Conservation (phyloP, 2,329 filamentous ascomycete species). For the Thermothelomyces thermophilus region DNA sequence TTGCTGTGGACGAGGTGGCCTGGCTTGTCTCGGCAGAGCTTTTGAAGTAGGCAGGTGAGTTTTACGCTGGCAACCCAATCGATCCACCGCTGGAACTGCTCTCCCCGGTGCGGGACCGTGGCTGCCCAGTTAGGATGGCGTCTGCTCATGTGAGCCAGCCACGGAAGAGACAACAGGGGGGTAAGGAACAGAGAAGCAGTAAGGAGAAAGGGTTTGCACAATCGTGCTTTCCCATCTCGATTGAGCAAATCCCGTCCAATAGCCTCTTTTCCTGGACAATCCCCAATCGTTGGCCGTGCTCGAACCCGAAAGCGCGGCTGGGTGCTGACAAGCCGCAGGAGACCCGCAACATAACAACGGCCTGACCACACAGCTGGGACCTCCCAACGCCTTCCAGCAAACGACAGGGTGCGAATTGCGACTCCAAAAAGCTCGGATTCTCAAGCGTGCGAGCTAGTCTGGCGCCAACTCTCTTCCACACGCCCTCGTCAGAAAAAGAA, state of each 20-base stretch:
- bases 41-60: conserved; percentile 18
- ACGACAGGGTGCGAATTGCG: neutral
- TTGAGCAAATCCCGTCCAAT: neutral
- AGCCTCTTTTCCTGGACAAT: neutral
- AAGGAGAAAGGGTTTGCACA: neutral
- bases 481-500: no score
- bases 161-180: neutral
- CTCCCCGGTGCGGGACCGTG: no score
- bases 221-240: neutral
- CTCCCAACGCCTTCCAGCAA: neutral
- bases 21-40: neutral
- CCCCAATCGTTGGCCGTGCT: neutral
- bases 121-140: no score
- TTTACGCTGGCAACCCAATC: conserved; percentile 14
- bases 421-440: neutral
- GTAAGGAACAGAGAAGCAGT: no score
- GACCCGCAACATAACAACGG: conserved; percentile 4
- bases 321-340: conserved; percentile 8
- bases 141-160: conserved; percentile 6
- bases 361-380: conserved; percentile 8
- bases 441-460: no score
- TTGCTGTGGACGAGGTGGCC: conserved; percentile 1
- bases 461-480: no score
- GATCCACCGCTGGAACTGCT: conserved; percentile 2
- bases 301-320: neutral